Conservation (phyloP, 2,329 filamentous ascomycete species). For the Penicillium sp. region DNA sequence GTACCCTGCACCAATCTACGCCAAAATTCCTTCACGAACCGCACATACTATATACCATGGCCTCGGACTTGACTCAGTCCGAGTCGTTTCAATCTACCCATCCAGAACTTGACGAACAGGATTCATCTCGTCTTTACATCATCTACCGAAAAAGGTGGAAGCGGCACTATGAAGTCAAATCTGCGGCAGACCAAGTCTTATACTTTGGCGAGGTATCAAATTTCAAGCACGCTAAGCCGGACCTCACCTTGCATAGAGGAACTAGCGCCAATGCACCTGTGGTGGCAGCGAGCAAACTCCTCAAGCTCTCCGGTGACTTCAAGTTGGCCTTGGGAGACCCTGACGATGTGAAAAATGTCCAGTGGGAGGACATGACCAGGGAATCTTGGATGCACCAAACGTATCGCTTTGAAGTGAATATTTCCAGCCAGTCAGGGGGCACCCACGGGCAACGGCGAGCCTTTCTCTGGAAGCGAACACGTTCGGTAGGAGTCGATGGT, state of each 20-base stretch:
- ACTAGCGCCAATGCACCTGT: slow-evolving; percentile 10
- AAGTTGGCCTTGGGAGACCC: slow-evolving; percentile 31
- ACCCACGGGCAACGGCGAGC: slow-evolving; percentile 9
- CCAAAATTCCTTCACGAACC: not conserved
- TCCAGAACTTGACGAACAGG: slow-evolving; percentile 3
- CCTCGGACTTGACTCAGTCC: slow-evolving; percentile 5
- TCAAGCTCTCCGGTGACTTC: slow-evolving; percentile 22
- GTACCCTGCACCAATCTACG: not conserved
- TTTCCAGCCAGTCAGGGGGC: not conserved
- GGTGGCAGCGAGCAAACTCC: slow-evolving; percentile 26
- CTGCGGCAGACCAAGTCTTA: slow-evolving; percentile 5
- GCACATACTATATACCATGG: slow-evolving; percentile 3
- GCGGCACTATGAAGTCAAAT: slow-evolving; percentile 17
- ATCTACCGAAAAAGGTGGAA: slow-evolving; percentile 13
- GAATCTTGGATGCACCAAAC: slow-evolving; percentile 18
- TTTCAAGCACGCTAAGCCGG: slow-evolving; percentile 16
- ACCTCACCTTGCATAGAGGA: slow-evolving; percentile 15
- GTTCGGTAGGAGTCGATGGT: slow-evolving; percentile 20
- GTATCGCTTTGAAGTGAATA: slow-evolving; percentile 26
- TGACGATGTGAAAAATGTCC: slow-evolving; percentile 13
- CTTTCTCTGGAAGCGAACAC: slow-evolving; percentile 32
- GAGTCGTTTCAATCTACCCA: slow-evolving; percentile 11
- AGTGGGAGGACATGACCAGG: slow-evolving; percentile 30
- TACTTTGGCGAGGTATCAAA: slow-evolving; percentile 14
- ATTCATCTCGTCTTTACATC: slow-evolving; percentile 6